Conservation (phyloP, 495 filamentous ascomycete species). For the Penicillium turbatum region DNA sequence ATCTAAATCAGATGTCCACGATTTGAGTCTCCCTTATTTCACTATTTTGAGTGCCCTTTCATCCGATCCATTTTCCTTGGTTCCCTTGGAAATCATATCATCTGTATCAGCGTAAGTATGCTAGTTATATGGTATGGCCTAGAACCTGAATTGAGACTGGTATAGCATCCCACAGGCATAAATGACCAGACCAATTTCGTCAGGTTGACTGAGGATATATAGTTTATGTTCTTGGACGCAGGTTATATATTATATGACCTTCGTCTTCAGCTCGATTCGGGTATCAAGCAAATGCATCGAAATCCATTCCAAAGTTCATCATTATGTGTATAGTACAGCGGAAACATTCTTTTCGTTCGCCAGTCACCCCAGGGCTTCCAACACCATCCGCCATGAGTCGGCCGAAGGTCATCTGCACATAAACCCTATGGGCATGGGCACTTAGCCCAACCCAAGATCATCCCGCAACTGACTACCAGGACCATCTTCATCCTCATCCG, state of each 20-base stretch:
- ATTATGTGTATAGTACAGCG: constrained; percentile 26
- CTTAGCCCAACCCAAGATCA: constrained; percentile 38
- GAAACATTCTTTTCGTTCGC: background rate
- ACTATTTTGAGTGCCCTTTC: background rate
- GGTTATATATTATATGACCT: background rate
- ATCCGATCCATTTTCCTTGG: background rate
- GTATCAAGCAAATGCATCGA: background rate
- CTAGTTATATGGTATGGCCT: too few species aligned
- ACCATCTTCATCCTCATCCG: constrained; percentile 43
- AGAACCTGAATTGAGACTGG: too few species aligned
- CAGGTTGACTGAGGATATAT: too few species aligned
- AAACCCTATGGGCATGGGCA: background rate
- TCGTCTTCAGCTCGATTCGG: background rate
- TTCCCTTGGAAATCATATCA: background rate
- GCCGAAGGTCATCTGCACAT: background rate
- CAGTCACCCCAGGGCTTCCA: too few species aligned
- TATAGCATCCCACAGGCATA: too few species aligned
- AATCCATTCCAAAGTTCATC: constrained; percentile 26
- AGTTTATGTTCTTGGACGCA: too few species aligned
- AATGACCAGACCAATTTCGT: too few species aligned
- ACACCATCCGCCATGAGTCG: too few species aligned
- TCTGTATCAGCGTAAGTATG: too few species aligned
- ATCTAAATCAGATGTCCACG: background rate
- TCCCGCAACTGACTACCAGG: constrained; percentile 41
- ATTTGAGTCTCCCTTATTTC: background rate